These are phyloP conservation scores for Polytrichum commune DNA, from an alignment of 225 moss, liverwort and hornwort genomes.

Conservation along the genomic window DNA sequence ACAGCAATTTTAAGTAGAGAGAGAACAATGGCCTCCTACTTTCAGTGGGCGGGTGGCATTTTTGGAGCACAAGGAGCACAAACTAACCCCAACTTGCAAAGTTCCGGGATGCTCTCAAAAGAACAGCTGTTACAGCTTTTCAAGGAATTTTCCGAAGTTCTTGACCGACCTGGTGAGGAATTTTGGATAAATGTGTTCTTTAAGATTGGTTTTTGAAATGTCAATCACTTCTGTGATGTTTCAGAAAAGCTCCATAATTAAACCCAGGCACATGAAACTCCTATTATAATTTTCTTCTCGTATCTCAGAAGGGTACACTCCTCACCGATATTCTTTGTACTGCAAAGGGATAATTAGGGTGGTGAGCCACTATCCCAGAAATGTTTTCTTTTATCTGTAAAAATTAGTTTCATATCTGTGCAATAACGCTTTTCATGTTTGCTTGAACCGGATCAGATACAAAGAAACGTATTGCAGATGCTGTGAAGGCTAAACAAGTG, in stretches of 20 bases:
- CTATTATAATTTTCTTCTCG: neutral
- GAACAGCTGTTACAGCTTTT: conserved; percentile 56
- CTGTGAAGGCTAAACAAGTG: conserved; percentile 50
- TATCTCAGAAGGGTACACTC: neutral
- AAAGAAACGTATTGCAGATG: conserved; percentile 58
- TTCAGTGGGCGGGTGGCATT: conserved; percentile 46
- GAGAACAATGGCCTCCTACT: conserved; percentile 34
- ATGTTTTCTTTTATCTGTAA: too few relatives aligned
- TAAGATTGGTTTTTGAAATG: neutral
- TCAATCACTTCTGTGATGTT: neutral
- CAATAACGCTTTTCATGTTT: too few relatives aligned
- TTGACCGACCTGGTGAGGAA: conserved; percentile 54
- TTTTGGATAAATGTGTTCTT: neutral
- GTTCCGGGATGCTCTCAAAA: conserved; percentile 59
- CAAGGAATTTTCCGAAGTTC: conserved; percentile 46
- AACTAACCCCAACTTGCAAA: conserved; percentile 40
- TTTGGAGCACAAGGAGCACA: conserved; percentile 39
- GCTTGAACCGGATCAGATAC: conserved; percentile 30
- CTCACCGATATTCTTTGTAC: neutral
- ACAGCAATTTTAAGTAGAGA: conserved; percentile 1
- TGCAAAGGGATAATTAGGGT: neutral
- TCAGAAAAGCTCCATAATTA: neutral
- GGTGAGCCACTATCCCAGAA: neutral
- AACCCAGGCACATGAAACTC: neutral
- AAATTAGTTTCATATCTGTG: too few relatives aligned